These are phyloP conservation scores for Amanita muscaria DNA, from an alignment of 768 basidiomycete species.

Conservation along the genomic window DNA sequence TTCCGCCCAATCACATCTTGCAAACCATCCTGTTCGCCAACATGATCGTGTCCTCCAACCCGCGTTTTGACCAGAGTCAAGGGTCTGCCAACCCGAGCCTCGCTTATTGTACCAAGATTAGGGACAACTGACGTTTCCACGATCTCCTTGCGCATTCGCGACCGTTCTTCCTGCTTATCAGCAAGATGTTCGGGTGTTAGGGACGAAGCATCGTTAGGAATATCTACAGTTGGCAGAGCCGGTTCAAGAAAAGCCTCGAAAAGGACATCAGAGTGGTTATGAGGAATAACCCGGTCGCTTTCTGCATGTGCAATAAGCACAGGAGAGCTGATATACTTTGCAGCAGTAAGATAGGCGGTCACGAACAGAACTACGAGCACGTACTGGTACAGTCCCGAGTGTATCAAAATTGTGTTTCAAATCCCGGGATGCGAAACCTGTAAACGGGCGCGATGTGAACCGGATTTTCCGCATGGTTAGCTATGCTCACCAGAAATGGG, in stretches of 20 bases:
- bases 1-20: conserved; percentile 49
- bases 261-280: conserved; percentile 62
- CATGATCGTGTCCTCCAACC: conserved; percentile 53
- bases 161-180: conserved; percentile 31
- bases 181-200: conserved; percentile 32
- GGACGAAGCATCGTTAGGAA: conserved; percentile 20
- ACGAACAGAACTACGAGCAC: conserved; percentile 13
- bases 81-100: conserved; percentile 32
- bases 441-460: too few species aligned
- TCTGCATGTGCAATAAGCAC: too few species aligned
- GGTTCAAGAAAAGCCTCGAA: conserved; percentile 67
- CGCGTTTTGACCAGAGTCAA: conserved; percentile 53
- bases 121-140: conserved; percentile 38
- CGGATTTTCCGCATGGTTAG: too few species aligned
- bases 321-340: conserved; percentile 50
- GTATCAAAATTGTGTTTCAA: conserved; percentile 55
- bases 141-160: conserved; percentile 31
- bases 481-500: conserved; percentile 61
- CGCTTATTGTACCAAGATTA: conserved; percentile 50
- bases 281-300: conserved; percentile 77
- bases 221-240: conserved; percentile 39
- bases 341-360: conserved; percentile 16
- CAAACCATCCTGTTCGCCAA: conserved; percentile 66
- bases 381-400: conserved; percentile 49
- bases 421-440: conserved; percentile 43